phyloP scores from a whole-genome alignment of 495 filamentous ascomycete genomes.

The Neurospora sp. region DNA sequence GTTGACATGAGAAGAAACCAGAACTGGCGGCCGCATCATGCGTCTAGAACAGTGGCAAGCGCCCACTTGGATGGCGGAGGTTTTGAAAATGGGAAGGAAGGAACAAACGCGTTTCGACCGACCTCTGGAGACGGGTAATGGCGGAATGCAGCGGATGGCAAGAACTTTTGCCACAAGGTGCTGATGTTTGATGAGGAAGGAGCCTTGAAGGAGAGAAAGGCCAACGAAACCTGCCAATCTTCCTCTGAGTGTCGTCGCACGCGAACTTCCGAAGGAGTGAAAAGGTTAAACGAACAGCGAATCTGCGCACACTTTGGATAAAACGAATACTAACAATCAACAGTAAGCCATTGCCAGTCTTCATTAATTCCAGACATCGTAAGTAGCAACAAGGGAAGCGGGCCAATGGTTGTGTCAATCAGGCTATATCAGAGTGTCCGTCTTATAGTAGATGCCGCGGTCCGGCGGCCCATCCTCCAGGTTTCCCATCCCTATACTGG shows the following conservation, averaged over 20 bases:
- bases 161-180: not conserved
- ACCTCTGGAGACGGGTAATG: not conserved
- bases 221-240: not conserved
- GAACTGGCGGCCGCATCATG: not conserved
- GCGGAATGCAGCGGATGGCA: slow-evolving; percentile 1
- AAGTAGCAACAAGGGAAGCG: not conserved
- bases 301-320: slow-evolving; percentile 28
- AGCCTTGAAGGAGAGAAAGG: not conserved
- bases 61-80: not conserved
- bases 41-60: not conserved
- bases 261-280: not conserved
- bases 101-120: not conserved
- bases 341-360: slow-evolving; percentile 9
- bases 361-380: slow-evolving; percentile 18
- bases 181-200: not conserved
- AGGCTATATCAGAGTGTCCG: slow-evolving; percentile 21
- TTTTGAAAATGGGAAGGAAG: not conserved
- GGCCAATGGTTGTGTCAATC: slow-evolving; percentile 12
- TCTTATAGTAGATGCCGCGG: slow-evolving; percentile 18
- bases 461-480: slow-evolving; percentile 20
- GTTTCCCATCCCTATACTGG: not conserved
- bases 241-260: not conserved
- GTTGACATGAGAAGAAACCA: not conserved
- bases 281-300: not conserved
- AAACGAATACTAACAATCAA: slow-evolving; percentile 3